Evolutionary conservation across 129 eudicot species (phyloP), one percentile per base, ranked within the genome.

Genomic region (Lactuca saligna): DNA sequence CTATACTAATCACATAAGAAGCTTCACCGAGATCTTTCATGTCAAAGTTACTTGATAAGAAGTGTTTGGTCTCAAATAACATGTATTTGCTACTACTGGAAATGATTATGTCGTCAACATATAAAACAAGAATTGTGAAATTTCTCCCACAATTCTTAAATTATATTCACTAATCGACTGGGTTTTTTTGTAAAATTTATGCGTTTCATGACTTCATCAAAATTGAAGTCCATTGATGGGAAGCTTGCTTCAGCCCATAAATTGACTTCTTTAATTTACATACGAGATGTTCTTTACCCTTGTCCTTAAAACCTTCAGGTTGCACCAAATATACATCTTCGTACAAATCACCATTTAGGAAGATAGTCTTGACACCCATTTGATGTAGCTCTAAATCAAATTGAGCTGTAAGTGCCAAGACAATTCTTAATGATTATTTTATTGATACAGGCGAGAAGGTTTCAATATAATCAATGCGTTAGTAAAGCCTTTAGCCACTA

Each of bases 361-460:
- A 61, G 0, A 8, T 3, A 6, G 51, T 61, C 38, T 61, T 61
- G 14, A 61, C 66, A 39, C 15, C 66, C 66, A 61, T 61, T 61
- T 61, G 66, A 38, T 61, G 66, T 37, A 61, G 8, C 48, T 61
- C 48, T 2, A 61, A 3, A 33, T 61, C 48, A 38, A 35, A 38
- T 16, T 35, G 29, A n/a, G 51, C 33, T 6, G 10, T 29, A 7
- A 61, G 13, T 8, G 66, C 50, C 50, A 61, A 14, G 9, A 61
- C 16, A 0, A 16, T 61, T 13, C 51, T 37, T 13, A 61, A 10
- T 14, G 49, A 61, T 11, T 6, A 9, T 2, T 32, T 60, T 12
- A 3, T 61, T 11, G 65, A 32, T 3, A 61, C 65, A 0, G 12
- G 48, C 6, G 12, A 61, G 11, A 32, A 61, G 6, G 65, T 61